phyloP scores from a whole-genome alignment of 495 filamentous ascomycete species.

The Penicillium pulvis region DNA sequence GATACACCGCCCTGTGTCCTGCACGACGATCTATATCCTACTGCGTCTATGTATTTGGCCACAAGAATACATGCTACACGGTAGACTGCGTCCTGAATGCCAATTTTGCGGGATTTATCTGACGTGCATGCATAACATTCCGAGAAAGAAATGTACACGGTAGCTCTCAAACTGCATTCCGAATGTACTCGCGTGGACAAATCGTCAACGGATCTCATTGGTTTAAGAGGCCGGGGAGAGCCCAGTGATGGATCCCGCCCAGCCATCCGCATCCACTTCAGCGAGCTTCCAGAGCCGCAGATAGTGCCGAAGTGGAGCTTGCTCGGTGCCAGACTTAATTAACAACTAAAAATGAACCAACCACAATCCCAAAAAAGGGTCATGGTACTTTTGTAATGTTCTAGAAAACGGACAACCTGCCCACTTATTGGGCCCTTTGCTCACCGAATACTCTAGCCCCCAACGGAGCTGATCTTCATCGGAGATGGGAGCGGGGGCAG shows the following conservation, averaged over 20 bases:
- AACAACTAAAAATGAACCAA: slow-evolving; percentile 6
- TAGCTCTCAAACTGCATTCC: slow-evolving; percentile 26
- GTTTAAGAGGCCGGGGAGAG: slow-evolving; percentile 25
- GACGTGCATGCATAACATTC: slow-evolving; percentile 2
- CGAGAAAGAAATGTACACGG: slow-evolving; percentile 22
- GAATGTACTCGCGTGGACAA: slow-evolving; percentile 15
- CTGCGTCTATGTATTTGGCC: not conserved
- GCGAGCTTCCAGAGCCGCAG: slow-evolving; percentile 37
- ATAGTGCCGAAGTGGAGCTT: slow-evolving; percentile 31
- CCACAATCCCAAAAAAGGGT: not conserved
- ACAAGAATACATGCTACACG: slow-evolving; percentile 7
- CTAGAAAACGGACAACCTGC: not conserved
- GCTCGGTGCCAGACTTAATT: slow-evolving; percentile 13
- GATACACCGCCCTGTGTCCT: not conserved
- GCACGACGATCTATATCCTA: slow-evolving; percentile 3
- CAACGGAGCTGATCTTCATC: not conserved
- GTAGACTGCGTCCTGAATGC: slow-evolving; percentile 8
- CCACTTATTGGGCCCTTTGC: not conserved
- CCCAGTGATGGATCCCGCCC: slow-evolving; percentile 10
- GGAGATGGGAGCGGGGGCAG: not conserved
- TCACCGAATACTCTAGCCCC: not conserved
- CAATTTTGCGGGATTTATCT: slow-evolving; percentile 9
- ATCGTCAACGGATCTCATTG: slow-evolving; percentile 15
- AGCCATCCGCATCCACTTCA: slow-evolving; percentile 23
- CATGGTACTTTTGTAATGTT: not conserved